Base-by-base conservation (phyloP, 768 basidiomycete species). In the Lactarius hengduanensis region DNA sequence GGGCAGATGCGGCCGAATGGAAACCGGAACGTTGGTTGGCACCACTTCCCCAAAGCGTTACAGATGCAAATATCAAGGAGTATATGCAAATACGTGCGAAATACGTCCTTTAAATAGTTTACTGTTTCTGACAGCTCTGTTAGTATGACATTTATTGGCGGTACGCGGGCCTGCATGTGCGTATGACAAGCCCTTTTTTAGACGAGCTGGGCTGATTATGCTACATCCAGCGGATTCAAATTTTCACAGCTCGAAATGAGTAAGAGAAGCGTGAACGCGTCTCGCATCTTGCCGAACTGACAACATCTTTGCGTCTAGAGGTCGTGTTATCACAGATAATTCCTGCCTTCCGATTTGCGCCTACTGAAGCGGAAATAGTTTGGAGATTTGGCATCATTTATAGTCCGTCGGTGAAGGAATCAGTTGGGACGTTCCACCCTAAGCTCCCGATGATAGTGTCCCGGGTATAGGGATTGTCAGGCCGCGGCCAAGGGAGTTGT, bases 241-340 rank as follows among this genome's bases (percentile, higher is more conserved):
- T 53, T 53, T 53, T 53, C 26, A 15, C 50, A 53, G 13, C 50
- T 53, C 2, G 50, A 53, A 53, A 53, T 53, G 50, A 53, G 50
- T 53, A 7, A 53, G 50, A 53, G 22, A 13, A 26, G 36, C 22
- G n/a, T 53, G 11, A 1, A 3, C 2, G 4, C 5, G 4, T 11
- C 16, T 53, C 61, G n/a, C 8, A 40, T 40, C 22, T 61, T 30
- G 15, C 40, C 15, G 40, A 32, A 15, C 18, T 30, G 28, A 43
- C 43, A 9, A 45, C 8, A 3, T 9, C 1, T 18, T 47, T 50
- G 36, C 32, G 18, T 57, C 3, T 26, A 63, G 54, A 63, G 32
- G 26, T 41, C 26, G 60, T 50, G 18, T 26, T 62, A 28, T 62
- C 61, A 22, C 47, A 26, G n/a, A 50, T 50, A 1, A 50, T 50